These are phyloP conservation scores for Lactarius quietus DNA, from an alignment of 768 basidiomycete genomes.

Conservation along the genomic window DNA sequence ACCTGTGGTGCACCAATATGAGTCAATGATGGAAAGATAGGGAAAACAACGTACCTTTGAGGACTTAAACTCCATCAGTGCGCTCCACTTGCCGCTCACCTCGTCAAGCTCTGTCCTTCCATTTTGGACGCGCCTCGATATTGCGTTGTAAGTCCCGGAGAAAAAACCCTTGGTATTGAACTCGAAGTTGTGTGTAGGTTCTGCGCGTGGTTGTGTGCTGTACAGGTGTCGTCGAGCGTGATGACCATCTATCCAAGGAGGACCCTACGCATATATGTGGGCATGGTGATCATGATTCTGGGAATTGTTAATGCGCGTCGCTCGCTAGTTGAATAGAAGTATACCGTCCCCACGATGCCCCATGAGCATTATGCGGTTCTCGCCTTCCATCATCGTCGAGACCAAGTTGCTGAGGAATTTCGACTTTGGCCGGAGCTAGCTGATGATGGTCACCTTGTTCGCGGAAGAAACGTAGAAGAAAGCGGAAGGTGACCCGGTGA, in stretches of 20 bases:
- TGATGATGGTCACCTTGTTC: constrained; percentile 82
- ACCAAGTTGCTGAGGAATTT: constrained; percentile 97
- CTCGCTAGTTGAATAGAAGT: too few relatives aligned
- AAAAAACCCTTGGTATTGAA: constrained; percentile 99
- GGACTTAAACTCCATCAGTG: constrained; percentile 80
- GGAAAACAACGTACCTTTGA: constrained; percentile 47
- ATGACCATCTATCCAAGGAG: constrained; percentile 93
- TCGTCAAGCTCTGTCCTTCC: constrained; percentile 72
- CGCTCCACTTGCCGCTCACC: constrained; percentile 87
- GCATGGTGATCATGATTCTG: constrained; percentile 90
- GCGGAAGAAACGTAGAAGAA: constrained; percentile 93
- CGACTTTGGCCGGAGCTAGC: constrained; percentile 93
- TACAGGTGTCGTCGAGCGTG: constrained; percentile 88
- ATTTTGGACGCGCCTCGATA: constrained; percentile 74
- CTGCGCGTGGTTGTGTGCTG: constrained; percentile 76
- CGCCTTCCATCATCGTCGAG: constrained; percentile 94
- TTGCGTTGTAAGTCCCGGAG: constrained; percentile 91
- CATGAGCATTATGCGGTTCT: constrained; percentile 82
- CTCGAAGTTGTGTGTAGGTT: constrained; percentile 74
- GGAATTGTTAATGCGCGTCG: too few relatives aligned
- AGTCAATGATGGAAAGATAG: background rate
- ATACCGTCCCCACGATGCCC: constrained; percentile 82
- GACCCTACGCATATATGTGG: constrained; percentile 91
- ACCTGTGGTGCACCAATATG: constrained; percentile 42
- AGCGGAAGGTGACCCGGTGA: too few relatives aligned